A percentile compares a stretch with the other conserved stretches of the same genome.
These are phyloP conservation scores for Aureococcus anophagefferens DNA, from an alignment of 108 stramenopile species.

Conservation along the genomic window DNA sequence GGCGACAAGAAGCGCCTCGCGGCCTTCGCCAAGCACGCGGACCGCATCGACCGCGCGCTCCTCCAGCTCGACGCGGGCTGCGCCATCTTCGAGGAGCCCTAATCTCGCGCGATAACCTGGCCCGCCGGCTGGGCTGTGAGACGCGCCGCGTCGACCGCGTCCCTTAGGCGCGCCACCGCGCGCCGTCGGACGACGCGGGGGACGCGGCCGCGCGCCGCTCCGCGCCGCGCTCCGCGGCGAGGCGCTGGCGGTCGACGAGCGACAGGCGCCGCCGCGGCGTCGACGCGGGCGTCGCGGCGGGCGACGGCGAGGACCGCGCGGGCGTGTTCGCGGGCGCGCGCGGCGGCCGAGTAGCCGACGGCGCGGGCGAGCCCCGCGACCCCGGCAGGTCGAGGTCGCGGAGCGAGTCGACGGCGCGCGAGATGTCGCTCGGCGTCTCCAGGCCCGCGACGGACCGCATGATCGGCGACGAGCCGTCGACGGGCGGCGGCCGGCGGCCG, in stretches of 20 bases:
- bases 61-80: background rate
- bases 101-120: too few relatives aligned
- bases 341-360: background rate
- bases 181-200: too few relatives aligned
- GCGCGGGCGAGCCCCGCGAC: background rate
- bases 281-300: too few relatives aligned
- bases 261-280: background rate
- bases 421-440: too few relatives aligned
- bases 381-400: background rate
- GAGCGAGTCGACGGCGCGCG: background rate
- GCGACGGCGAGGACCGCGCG: too few relatives aligned
- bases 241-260: slow-evolving; percentile 1
- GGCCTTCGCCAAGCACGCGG: background rate
- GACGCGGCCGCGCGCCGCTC: background rate
- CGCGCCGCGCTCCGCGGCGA: background rate
- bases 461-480: too few relatives aligned
- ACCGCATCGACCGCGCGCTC: background rate
- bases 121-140: too few relatives aligned
- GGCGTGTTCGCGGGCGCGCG: background rate
- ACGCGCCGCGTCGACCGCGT: too few relatives aligned
- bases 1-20: too few relatives aligned
- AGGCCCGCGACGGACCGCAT: too few relatives aligned
- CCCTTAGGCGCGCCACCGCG: too few relatives aligned
- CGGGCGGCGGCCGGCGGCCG: too few relatives aligned
- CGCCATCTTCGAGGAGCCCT: background rate